phyloP scores from a whole-genome alignment of 441 rosid genomes.

The Manihot esculenta region DNA sequence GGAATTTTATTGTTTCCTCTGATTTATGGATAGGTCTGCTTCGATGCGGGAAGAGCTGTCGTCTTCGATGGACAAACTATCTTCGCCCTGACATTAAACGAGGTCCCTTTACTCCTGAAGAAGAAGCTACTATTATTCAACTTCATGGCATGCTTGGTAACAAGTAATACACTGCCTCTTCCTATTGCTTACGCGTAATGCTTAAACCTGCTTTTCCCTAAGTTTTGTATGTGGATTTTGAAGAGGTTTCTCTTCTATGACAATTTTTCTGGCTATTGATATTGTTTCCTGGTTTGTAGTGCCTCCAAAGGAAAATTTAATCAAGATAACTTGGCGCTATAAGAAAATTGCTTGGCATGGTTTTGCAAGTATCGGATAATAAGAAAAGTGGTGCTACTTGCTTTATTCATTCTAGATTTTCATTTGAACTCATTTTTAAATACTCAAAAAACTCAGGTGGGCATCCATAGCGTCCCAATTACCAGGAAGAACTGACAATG shows the following conservation, averaged over 20 bases:
- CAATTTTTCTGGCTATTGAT: neutral
- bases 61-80: constrained; percentile 53
- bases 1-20: neutral
- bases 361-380: neutral
- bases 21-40: constrained; percentile 29
- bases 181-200: neutral
- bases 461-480: constrained; percentile 46
- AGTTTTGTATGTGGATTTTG: neutral
- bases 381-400: too few relatives aligned
- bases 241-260: neutral
- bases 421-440: neutral
- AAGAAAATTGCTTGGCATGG: neutral
- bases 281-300: neutral
- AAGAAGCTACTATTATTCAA: constrained; percentile 37
- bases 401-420: neutral
- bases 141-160: constrained; percentile 48
- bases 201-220: neutral
- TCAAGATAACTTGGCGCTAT: neutral
- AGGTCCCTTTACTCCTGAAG: constrained; percentile 45
- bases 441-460: constrained; percentile 32
- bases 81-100: constrained; percentile 48
- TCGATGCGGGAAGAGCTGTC: constrained; percentile 52
- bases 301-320: neutral
- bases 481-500: constrained; percentile 52
- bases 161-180: constrained; percentile 28